phyloP scores from a whole-genome alignment of 2,329 filamentous ascomycete genomes.

The Talaromyces pinophilus region DNA sequence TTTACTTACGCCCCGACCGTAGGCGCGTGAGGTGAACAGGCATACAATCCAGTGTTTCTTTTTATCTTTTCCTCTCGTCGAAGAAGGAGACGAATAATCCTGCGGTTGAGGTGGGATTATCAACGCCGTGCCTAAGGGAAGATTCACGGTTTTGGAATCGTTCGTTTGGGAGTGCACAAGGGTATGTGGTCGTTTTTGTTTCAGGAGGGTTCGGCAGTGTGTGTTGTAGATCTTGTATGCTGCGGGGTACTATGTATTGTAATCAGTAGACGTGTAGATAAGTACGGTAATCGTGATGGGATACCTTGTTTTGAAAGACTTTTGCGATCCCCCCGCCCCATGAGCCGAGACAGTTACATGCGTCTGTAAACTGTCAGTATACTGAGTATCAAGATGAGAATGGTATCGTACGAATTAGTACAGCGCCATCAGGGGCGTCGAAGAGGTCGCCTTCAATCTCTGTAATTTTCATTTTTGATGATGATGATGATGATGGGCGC shows the following conservation, averaged over 20 bases:
- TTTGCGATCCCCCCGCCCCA: conserved; percentile 63
- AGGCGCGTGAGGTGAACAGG: conserved; percentile 57
- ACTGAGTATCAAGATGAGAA: neutral
- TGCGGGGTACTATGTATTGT: conserved; percentile 47
- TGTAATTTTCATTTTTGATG: conserved; percentile 10
- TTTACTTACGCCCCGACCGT: conserved; percentile 46
- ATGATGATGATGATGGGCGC: neutral
- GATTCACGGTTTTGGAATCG: neutral
- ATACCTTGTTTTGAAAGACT: conserved; percentile 48
- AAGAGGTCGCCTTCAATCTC: conserved; percentile 55
- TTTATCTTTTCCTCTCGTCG: neutral
- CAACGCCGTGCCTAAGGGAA: conserved; percentile 51
- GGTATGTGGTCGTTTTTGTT: neutral
- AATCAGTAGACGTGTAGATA: neutral
- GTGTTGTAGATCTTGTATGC: conserved; percentile 52
- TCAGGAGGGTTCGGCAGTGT: conserved; percentile 46
- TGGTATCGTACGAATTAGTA: conserved; percentile 52
- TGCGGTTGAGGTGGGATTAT: conserved; percentile 54
- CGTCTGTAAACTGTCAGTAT: conserved; percentile 43
- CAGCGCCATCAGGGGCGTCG: conserved; percentile 50
- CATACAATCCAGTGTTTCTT: conserved; percentile 59
- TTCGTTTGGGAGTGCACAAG: neutral
- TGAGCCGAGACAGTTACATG: conserved; percentile 59
- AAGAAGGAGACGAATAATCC: conserved; percentile 28
- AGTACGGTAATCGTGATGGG: neutral